A percentile compares a stretch with the other conserved stretches of the same genome.
These are phyloP conservation scores for Tolypocladium pustulatum DNA, from an alignment of 2,329 filamentous ascomycete species.

Conservation along the genomic window DNA sequence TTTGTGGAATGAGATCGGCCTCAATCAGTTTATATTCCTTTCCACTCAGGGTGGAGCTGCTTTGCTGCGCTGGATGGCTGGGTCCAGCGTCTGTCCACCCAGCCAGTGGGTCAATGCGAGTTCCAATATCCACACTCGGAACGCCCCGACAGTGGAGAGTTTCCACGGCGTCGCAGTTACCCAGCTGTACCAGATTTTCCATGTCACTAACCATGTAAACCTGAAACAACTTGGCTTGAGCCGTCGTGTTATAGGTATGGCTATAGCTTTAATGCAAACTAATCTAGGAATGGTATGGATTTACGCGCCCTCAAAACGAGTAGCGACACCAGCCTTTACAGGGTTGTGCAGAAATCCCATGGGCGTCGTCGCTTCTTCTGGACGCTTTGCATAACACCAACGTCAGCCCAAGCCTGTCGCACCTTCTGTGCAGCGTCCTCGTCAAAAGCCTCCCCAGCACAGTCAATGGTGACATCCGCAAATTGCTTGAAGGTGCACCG, in stretches of 20 bases:
- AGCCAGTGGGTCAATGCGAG: not conserved
- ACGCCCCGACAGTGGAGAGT: not conserved
- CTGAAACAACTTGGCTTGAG: not conserved
- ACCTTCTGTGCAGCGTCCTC: conserved; percentile 30
- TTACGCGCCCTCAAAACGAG: not conserved
- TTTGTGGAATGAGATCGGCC: not conserved
- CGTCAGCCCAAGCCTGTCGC: conserved; percentile 35
- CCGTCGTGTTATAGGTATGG: not conserved
- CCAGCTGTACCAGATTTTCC: not conserved
- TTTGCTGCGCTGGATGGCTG: not conserved
- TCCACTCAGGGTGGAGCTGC: not conserved
- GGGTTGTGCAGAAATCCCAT: not conserved
- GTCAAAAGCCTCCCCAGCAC: conserved; percentile 31
- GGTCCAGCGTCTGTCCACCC: not conserved
- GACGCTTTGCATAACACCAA: conserved; percentile 26
- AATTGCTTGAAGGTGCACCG: conserved; percentile 36
- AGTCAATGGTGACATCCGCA: conserved; percentile 35
- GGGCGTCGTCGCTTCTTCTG: conserved; percentile 5
- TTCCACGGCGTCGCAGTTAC: not conserved
- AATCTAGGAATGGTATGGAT: not conserved
- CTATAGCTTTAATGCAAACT: not conserved
- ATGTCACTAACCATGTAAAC: not conserved
- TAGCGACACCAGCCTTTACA: not conserved
- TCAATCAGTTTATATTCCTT: not conserved
- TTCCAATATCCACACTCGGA: not conserved